Evolutionary conservation across 148 eudicot genomes (phyloP), one percentile per base, ranked within the genome.

Genomic region (Cornus florida): DNA sequence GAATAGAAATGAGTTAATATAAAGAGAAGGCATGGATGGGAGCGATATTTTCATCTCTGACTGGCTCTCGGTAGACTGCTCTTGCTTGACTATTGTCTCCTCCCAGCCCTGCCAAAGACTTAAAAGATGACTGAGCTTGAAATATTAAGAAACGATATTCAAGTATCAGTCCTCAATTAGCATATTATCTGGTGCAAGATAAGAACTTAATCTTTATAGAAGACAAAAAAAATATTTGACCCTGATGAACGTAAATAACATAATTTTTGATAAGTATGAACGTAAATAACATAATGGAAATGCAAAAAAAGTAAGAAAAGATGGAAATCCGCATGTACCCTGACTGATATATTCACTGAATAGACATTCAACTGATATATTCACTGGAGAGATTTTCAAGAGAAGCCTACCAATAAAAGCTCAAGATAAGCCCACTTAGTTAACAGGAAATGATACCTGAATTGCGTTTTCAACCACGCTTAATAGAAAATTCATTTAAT

Each of bases 1-100:
- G 85, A 92, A 96, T 43, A 96, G 79, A 84, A 90, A 92, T n/a
- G 99, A 96, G 69, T 87, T 86, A 33, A 96, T 77, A 76, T 96
- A 96, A 41, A 92, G 78, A 75, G 99, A 96, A 70, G 99, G 99
- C 88, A 93, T 87, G 32, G 92, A 89, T 64, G 98, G 99, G 76
- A 96, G 99, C 28, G 86, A 90, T 83, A 96, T 91, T 80, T 91
- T 92, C 92, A 96, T 91, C 78, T 92, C 98, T 19, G 95, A 86
- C 78, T 86, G 87, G 83, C 81, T 84, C 70, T 89, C 97, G 86
- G 80, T 84, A 70, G 95, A 84, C 50, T 85, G 92, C 33, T 92
- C 98, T 85, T 93, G 95, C 89, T 91, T 96, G 76, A 92, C 93
- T 41, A 94, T 81, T n/a, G 91, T 86, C 83, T 92, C 97, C 85